Conservation (phyloP, 2,329 filamentous ascomycete species). For the Microascus cirrosus region DNA sequence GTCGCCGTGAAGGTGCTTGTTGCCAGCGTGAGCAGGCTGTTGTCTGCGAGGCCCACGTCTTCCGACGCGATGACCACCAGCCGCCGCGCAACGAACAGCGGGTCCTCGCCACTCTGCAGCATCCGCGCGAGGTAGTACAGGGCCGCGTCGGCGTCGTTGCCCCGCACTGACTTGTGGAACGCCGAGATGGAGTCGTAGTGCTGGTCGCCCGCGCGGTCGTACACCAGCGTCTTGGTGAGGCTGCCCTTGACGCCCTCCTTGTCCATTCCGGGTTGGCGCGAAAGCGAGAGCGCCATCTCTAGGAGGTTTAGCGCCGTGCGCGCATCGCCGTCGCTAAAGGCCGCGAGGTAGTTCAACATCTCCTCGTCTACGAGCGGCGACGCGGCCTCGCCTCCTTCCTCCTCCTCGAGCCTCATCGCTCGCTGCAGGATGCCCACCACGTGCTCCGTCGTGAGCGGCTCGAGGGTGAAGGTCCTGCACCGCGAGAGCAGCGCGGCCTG, state of each 20-base stretch:
- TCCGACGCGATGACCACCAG: slow-evolving; percentile 94
- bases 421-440: slow-evolving; percentile 63
- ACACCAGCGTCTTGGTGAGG: slow-evolving; percentile 85
- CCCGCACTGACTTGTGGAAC: slow-evolving; percentile 91
- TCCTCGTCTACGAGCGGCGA: slow-evolving; percentile 61
- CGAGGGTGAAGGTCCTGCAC: slow-evolving; percentile 81
- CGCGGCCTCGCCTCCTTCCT: slow-evolving; percentile 12
- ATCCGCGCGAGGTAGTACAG: slow-evolving; percentile 94
- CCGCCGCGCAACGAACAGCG: slow-evolving; percentile 80
- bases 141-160: slow-evolving; percentile 74
- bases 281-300: slow-evolving; percentile 75
- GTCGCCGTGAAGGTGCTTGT: slow-evolving; percentile 78
- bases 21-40: slow-evolving; percentile 69
- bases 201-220: slow-evolving; percentile 89
- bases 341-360: slow-evolving; percentile 69
- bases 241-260: slow-evolving; percentile 68
- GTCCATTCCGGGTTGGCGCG: slow-evolving; percentile 48
- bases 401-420: slow-evolving; percentile 53
- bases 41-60: slow-evolving; percentile 86
- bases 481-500: slow-evolving; percentile 78
- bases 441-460: slow-evolving; percentile 61
- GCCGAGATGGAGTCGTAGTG: slow-evolving; percentile 97
- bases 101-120: slow-evolving; percentile 90
- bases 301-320: slow-evolving; percentile 86
- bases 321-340: slow-evolving; percentile 86